Evolutionary conservation across 495 filamentous ascomycete genomes (phyloP).

Genomic region (Mytilinidion resinicola): DNA sequence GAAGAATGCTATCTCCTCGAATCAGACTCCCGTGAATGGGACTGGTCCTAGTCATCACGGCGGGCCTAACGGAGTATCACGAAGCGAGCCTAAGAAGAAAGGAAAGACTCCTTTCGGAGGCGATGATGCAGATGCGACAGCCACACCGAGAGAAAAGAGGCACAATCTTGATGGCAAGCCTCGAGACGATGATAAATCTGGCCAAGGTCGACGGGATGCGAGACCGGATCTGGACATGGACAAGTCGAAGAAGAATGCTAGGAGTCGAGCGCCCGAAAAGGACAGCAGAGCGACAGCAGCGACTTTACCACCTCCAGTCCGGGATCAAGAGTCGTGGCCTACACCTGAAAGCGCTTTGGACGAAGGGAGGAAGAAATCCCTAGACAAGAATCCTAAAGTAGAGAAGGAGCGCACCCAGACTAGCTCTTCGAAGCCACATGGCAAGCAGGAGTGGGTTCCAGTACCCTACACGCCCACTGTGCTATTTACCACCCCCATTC

Average conservation of each 20-base stretch:
- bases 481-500: slow-evolving; percentile 75
- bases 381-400: slow-evolving; percentile 59
- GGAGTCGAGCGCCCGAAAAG: slow-evolving; percentile 48
- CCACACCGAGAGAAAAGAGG: slow-evolving; percentile 21
- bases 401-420: slow-evolving; percentile 51
- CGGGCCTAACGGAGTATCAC: slow-evolving; percentile 10
- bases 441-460: slow-evolving; percentile 40
- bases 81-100: slow-evolving; percentile 30
- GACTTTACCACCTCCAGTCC: slow-evolving; percentile 54
- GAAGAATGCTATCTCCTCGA: slow-evolving; percentile 20
- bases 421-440: slow-evolving; percentile 23
- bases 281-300: slow-evolving; percentile 43
- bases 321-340: slow-evolving; percentile 77
- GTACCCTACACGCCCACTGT: slow-evolving; percentile 69
- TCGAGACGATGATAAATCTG: slow-evolving; percentile 42
- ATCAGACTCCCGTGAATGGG: slow-evolving; percentile 9
- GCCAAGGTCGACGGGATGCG: slow-evolving; percentile 17
- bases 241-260: slow-evolving; percentile 29
- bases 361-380: slow-evolving; percentile 64
- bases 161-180: slow-evolving; percentile 18
- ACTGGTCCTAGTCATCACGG: background rate
- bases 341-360: slow-evolving; percentile 75
- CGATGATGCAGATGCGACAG: slow-evolving; percentile 10
- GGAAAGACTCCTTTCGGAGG: slow-evolving; percentile 23
- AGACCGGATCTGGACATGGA: slow-evolving; percentile 17